Evolutionary conservation across 257 asterid genomes (phyloP).

Genomic region (Gentiana dahurica): DNA sequence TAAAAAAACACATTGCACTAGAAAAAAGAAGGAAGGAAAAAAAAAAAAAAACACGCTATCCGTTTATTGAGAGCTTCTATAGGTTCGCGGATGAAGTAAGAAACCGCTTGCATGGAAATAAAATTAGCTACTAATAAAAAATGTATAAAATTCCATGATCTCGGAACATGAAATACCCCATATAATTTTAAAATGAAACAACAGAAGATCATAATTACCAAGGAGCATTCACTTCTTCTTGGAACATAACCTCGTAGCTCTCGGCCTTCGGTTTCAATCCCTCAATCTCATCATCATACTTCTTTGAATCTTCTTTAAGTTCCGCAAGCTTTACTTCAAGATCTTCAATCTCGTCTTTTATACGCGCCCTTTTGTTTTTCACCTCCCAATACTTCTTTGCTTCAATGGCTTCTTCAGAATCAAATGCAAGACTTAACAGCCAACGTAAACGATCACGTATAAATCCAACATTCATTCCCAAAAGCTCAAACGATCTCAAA

Average conservation of each 20-base stretch:
- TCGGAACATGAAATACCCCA: neutral
- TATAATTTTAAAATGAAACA: neutral
- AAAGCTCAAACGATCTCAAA: slow-evolving; percentile 22
- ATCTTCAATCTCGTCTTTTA: slow-evolving; percentile 16
- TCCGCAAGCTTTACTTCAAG: slow-evolving; percentile 21
- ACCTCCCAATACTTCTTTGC: slow-evolving; percentile 23
- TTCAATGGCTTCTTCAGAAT: slow-evolving; percentile 18
- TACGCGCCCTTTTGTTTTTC: slow-evolving; percentile 6
- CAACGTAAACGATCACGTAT: slow-evolving; percentile 15
- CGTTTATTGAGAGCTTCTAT: neutral
- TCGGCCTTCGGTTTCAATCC: slow-evolving; percentile 18
- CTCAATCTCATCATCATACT: slow-evolving; percentile 17
- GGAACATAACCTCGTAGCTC: slow-evolving; percentile 22
- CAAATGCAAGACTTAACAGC: slow-evolving; percentile 21
- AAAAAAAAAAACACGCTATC: neutral
- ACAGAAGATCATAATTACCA: slow-evolving; percentile 9
- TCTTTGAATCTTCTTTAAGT: slow-evolving; percentile 13
- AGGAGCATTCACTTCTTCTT: slow-evolving; percentile 26
- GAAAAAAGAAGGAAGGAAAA: no score
- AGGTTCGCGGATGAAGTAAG: neutral
- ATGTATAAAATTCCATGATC: neutral
- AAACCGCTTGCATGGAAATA: neutral
- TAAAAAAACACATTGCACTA: no score
- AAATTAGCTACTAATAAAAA: neutral
- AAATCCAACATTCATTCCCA: slow-evolving; percentile 32